A percentile compares a stretch with the other conserved stretches of the same genome.
Conservation (phyloP, 139 green algal species). For the Tetratostichococcus sp. region DNA sequence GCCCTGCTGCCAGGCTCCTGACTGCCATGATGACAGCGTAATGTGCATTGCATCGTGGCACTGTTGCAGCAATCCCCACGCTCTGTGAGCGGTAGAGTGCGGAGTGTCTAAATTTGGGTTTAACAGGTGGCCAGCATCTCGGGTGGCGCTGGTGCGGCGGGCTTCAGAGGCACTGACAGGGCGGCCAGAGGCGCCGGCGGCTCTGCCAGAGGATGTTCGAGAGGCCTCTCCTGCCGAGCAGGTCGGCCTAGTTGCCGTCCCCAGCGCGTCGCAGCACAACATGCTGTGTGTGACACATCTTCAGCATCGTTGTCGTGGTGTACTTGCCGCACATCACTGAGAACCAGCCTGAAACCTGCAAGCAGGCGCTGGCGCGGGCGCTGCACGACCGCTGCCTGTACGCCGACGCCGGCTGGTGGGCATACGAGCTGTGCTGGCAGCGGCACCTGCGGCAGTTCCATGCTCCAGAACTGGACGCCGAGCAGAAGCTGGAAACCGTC, state of each 20-base stretch:
- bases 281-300: no score
- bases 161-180: not conserved
- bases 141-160: not conserved
- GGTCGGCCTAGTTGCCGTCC: no score
- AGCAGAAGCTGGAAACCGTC: not conserved
- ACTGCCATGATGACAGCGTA: no score
- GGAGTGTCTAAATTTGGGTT: no score
- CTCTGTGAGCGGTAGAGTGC: no score
- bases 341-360: not conserved
- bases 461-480: not conserved
- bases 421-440: not conserved
- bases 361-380: not conserved
- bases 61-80: no score
- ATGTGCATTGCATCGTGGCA: no score
- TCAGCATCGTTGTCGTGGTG: no score
- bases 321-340: no score
- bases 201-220: not conserved
- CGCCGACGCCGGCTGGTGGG: not conserved
- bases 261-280: no score
- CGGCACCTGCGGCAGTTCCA: conserved; percentile 1
- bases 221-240: not conserved
- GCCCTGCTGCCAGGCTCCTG: no score
- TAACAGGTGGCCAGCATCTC: not conserved
- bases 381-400: not conserved
- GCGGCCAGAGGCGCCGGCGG: not conserved